A percentile compares a stretch with the other conserved stretches of the same genome.
phyloP scores from a whole-genome alignment of 73 alveolate genomes.

The Tetrahymena malaccensis region DNA sequence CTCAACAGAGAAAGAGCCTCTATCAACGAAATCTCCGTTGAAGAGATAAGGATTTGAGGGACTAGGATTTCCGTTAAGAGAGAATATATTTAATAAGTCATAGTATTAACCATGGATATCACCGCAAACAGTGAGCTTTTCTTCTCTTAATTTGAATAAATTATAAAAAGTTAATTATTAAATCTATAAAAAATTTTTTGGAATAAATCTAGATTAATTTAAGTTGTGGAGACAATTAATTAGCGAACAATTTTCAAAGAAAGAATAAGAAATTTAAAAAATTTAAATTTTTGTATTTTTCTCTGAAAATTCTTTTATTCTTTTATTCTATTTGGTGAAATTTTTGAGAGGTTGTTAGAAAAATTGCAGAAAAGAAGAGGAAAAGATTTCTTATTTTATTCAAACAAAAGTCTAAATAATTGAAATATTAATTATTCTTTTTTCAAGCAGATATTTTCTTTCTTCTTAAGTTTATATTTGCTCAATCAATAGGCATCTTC shows the following conservation, averaged over 20 bases:
- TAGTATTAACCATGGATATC: constrained; percentile 96
- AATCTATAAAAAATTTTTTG: neutral
- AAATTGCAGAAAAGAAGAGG: neutral
- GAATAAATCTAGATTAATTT: neutral
- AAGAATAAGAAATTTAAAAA: neutral
- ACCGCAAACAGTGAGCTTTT: constrained; percentile 93
- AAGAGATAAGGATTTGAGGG: constrained; percentile 89
- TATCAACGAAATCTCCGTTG: constrained; percentile 97
- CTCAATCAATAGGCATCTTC: neutral
- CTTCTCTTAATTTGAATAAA: constrained; percentile 64
- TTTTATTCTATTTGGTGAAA: neutral
- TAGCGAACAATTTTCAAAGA: neutral
- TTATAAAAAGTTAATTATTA: constrained; percentile 24
- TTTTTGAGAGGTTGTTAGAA: neutral
- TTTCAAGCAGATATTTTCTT: neutral
- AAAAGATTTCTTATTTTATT: neutral
- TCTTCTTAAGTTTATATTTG: neutral
- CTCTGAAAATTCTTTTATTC: neutral
- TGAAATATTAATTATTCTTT: neutral
- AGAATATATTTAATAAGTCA: constrained; percentile 86
- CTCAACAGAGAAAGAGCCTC: constrained; percentile 97
- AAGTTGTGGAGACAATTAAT: neutral
- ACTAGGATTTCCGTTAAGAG: constrained; percentile 89
- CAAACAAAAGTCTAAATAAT: neutral
- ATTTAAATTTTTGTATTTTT: neutral